Conservation (phyloP, 2,329 filamentous ascomycete species). For the Xylaria sp. region DNA sequence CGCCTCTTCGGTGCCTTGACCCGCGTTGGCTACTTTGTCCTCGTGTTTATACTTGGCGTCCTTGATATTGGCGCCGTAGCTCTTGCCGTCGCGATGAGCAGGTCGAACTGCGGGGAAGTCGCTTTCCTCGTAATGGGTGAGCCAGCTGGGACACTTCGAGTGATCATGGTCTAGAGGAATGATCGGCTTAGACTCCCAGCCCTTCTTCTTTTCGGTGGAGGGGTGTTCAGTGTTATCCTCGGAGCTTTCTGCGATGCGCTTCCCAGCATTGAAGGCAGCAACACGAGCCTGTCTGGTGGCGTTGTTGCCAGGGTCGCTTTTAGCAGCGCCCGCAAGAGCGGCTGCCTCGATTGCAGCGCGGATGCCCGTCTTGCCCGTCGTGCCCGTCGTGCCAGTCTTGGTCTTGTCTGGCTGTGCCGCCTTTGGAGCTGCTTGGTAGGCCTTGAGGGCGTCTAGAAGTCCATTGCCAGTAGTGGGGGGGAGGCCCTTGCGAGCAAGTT, state of each 20-base stretch:
- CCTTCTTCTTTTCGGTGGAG: neutral
- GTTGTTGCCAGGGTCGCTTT: conserved; percentile 1
- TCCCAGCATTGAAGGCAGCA: conserved; percentile 4
- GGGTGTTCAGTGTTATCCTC: no score
- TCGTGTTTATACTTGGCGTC: neutral
- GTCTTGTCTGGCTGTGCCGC: neutral
- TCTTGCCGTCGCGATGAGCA: neutral
- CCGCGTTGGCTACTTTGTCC: no score
- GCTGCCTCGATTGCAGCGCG: conserved; percentile 7
- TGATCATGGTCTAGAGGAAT: conserved; percentile 7
- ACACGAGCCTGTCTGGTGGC: neutral
- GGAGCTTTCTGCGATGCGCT: neutral
- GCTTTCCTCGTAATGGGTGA: conserved; percentile 1
- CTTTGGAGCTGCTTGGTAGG: neutral
- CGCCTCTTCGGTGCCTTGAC: no score
- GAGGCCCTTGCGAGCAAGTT: neutral
- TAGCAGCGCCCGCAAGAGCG: conserved; percentile 4
- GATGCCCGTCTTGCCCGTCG: neutral
- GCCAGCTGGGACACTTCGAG: conserved; percentile 1
- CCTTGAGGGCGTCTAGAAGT: neutral
- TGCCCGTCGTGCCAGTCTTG: no score
- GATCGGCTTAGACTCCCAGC: neutral
- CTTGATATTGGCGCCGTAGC: neutral
- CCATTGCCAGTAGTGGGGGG: neutral
- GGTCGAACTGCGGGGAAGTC: neutral